Evolutionary conservation across 768 basidiomycete species (phyloP).

Genomic region (Tulasnella sp.): DNA sequence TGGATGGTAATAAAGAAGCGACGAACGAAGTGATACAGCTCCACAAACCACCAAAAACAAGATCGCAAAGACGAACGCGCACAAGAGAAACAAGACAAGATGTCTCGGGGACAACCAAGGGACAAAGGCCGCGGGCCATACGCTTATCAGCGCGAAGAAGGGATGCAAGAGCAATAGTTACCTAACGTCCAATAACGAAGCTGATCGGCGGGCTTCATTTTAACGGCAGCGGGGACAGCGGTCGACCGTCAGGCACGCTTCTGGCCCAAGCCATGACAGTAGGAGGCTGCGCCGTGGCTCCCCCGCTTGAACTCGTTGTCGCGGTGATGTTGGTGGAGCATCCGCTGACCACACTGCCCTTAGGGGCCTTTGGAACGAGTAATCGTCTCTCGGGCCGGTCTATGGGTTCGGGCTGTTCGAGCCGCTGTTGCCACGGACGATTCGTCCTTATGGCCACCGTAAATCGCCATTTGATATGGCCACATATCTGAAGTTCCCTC

Average conservation of each 20-base stretch:
- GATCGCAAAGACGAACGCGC: not conserved
- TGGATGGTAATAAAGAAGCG: not conserved
- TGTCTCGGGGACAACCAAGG: not conserved
- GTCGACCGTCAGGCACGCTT: not conserved
- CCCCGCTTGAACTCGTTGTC: not conserved
- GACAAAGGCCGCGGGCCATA: not conserved
- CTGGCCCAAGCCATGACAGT: not conserved
- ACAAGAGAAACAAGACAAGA: not conserved
- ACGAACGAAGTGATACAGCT: slow-evolving; percentile 3
- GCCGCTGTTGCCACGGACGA: slow-evolving; percentile 25
- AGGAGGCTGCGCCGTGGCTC: not conserved
- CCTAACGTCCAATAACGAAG: not conserved
- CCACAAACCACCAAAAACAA: not conserved
- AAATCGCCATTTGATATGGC: slow-evolving; percentile 26
- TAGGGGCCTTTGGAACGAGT: slow-evolving; percentile 7
- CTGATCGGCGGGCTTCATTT: slow-evolving; percentile 12
- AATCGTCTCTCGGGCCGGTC: not conserved
- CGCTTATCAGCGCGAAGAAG: not conserved
- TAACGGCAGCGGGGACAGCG: not conserved
- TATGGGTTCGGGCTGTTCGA: slow-evolving; percentile 23
- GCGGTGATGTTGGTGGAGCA: slow-evolving; percentile 15
- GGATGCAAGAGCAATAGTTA: slow-evolving; percentile 4
- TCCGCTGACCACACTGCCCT: not conserved
- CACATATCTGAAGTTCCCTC: slow-evolving; percentile 21
- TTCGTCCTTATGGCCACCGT: slow-evolving; percentile 17